Evolutionary conservation across 2,329 filamentous ascomycete species (phyloP).

Genomic region (Dactylellina drechsleri): DNA sequence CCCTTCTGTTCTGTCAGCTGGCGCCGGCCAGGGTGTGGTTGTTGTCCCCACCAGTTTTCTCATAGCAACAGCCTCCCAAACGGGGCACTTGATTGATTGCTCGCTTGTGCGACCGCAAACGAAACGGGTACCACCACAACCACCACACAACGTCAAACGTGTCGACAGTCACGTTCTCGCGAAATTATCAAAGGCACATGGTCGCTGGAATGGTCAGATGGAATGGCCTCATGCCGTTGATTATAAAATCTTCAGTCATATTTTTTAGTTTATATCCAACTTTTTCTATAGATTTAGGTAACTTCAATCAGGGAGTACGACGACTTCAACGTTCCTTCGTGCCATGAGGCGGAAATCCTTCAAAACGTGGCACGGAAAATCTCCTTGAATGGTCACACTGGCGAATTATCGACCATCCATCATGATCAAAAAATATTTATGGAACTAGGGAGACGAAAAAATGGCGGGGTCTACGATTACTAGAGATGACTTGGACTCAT

Average conservation of each 20-base stretch:
- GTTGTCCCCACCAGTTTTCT: constrained; percentile 22
- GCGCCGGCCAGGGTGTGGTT: constrained; percentile 9
- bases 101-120: constrained; percentile 14
- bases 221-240: constrained; percentile 25
- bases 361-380: no score
- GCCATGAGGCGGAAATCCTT: no score
- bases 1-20: constrained; percentile 19
- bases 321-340: no score
- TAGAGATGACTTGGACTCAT: no score
- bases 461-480: no score
- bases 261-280: background rate
- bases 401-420: no score
- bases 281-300: no score
- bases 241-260: constrained; percentile 9
- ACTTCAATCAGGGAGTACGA: no score
- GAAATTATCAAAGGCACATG: background rate
- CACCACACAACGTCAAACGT: constrained; percentile 2
- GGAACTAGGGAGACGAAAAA: no score
- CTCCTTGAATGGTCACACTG: no score
- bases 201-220: constrained; percentile 27
- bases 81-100: constrained; percentile 36
- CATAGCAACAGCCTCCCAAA: constrained; percentile 9
- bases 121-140: background rate
- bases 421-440: no score
- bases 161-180: constrained; percentile 3